phyloP scores from a whole-genome alignment of 2,329 filamentous ascomycete genomes.

The Aplosporella prunicola region DNA sequence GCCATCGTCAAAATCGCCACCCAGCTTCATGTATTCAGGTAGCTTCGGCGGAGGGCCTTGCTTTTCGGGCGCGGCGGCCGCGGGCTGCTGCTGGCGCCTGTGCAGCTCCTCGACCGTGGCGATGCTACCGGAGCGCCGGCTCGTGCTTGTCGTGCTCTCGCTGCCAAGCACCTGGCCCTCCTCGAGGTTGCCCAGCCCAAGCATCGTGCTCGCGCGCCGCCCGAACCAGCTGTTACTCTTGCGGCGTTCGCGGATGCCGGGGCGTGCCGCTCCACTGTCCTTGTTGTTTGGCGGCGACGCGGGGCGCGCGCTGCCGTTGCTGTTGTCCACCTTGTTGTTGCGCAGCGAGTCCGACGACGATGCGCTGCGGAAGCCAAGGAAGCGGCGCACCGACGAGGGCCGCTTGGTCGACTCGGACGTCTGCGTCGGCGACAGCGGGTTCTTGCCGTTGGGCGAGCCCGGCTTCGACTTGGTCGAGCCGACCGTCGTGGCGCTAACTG shows the following conservation, averaged over 20 bases:
- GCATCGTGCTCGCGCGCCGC: conserved; percentile 29
- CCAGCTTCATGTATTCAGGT: conserved; percentile 29
- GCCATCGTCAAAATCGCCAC: conserved; percentile 4
- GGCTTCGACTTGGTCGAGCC: conserved; percentile 1
- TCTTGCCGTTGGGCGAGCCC: conserved; percentile 7
- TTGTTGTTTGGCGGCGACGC: conserved; percentile 25
- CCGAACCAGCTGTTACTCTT: conserved; percentile 34
- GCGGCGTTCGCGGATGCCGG: conserved; percentile 11
- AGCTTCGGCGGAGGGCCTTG: conserved; percentile 31
- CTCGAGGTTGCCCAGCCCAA: conserved; percentile 21
- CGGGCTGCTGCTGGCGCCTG: conserved; percentile 4
- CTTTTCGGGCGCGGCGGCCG: conserved; percentile 21
- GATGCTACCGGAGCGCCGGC: no score
- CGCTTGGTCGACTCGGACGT: conserved; percentile 24
- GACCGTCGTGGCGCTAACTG: conserved; percentile 8
- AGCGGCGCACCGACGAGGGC: conserved; percentile 32
- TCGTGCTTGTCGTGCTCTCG: conserved; percentile 1
- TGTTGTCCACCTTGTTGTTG: no score
- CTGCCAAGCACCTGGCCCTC: conserved; percentile 17
- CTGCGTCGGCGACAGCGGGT: conserved; percentile 15
- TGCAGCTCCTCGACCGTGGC: neutral
- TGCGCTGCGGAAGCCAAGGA: conserved; percentile 29
- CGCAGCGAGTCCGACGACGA: conserved; percentile 28
- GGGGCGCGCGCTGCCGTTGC: conserved; percentile 15
- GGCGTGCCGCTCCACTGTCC: neutral